Percentiles rank a stretch among this genome's conserved stretches.
phyloP scores from a whole-genome alignment of 176 grass and related monocot species.

The Bolboschoenus planiculmis region DNA sequence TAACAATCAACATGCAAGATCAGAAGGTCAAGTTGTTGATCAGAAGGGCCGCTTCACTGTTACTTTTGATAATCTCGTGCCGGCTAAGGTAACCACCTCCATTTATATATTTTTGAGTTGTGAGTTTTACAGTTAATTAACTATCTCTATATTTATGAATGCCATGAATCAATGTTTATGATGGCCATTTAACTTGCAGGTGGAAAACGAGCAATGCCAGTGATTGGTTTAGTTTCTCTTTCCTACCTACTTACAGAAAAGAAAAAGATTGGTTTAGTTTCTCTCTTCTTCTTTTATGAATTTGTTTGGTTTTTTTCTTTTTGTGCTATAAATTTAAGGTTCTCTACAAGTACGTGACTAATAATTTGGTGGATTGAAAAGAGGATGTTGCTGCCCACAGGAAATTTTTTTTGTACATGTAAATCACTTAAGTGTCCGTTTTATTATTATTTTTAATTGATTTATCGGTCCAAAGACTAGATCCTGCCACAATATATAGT shows the following conservation, averaged over 20 bases:
- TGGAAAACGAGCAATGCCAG: background rate
- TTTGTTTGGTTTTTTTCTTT: background rate
- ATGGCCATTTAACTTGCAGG: background rate
- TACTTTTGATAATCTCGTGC: conserved; percentile 31
- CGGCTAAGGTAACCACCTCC: conserved; percentile 33
- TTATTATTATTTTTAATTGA: background rate
- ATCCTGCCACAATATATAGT: background rate
- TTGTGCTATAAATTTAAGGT: background rate
- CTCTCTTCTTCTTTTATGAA: background rate
- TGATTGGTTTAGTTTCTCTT: background rate
- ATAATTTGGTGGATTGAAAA: background rate
- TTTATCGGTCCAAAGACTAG: background rate
- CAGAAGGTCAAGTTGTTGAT: conserved; percentile 24
- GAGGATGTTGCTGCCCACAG: background rate
- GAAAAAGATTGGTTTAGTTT: background rate
- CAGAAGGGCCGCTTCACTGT: conserved; percentile 66
- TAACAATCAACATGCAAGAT: conserved; percentile 38
- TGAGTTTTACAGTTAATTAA: background rate
- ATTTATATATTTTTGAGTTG: background rate
- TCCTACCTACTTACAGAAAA: too few relatives aligned
- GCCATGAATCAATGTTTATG: background rate
- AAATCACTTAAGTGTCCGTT: background rate
- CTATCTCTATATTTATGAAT: background rate
- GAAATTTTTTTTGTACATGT: conserved; percentile 1
- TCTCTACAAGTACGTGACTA: background rate